Evolutionary conservation across 208 protist species (phyloP), one percentile per base, ranked within the genome.

Genomic region (Leishmania braziliensis): DNA sequence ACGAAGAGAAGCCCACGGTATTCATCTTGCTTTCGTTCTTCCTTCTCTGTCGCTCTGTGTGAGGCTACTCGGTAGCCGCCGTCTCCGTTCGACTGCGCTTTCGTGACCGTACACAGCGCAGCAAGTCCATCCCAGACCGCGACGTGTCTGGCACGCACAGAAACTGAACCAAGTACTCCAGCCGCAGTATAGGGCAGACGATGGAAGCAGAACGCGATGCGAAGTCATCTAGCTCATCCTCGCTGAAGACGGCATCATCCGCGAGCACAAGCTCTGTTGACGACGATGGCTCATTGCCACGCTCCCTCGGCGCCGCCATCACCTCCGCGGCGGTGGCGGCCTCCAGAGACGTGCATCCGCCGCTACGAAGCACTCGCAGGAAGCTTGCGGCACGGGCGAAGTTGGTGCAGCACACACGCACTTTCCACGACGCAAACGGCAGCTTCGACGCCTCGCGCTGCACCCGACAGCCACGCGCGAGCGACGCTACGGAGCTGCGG

Each of bases 81-180:
- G 69, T 14, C 53, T 81, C 77, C 36, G 60, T 73, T 12, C 84
- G 79, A 20, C 39, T 75, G 2, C 84, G 84, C 77, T 88, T 88
- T 56, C 66, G 79, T 46, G 73, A 8, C 39, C 74, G 81, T 20
- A 81, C 29, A 39, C 70, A 54, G 56, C 46, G 58, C 66, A 88
- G 63, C 2, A 92, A 29, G 48, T 80, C 71, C 79, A 87, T 90
- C 12, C 81, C 81, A 8, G 71, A 50, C 33, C 78, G 60, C 5
- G 81, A 69, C 20, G 89, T 84, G 36, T 77, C 77, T 70, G 85
- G 63, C 14, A 83, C 58, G 82, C 87, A 95, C 66, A 96, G 73
- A 72, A 76, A 92, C 63, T 95, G 88, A 12, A 92, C 87, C 54
- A 96, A 46, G 75, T 94, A 96, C 39, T 96, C 90, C 36, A 95